These are phyloP conservation scores for Auriscalpium orientale DNA, from an alignment of 768 basidiomycete genomes.

Conservation along the genomic window DNA sequence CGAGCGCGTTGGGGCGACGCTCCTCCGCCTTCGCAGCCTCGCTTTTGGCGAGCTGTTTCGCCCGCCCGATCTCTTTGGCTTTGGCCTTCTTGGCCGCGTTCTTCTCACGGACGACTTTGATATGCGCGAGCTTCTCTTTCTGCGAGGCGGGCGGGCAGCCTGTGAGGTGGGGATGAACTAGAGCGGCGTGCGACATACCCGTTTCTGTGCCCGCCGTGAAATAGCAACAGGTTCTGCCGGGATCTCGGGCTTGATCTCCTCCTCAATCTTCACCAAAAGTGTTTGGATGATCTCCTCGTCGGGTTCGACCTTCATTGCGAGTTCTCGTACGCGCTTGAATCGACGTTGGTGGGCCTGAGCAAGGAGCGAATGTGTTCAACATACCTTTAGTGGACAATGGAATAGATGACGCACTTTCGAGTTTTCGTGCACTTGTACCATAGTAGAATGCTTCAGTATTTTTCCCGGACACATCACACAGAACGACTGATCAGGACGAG, in stretches of 20 bases:
- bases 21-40: neutral
- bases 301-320: conserved; percentile 33
- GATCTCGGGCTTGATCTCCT: neutral
- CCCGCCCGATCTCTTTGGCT: conserved; percentile 28
- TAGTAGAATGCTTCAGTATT: conserved; percentile 49
- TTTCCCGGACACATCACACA: conserved; percentile 72
- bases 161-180: neutral
- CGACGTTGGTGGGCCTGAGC: conserved; percentile 59
- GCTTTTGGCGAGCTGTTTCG: conserved; percentile 7
- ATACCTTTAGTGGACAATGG: conserved; percentile 1
- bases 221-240: conserved; percentile 6
- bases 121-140: conserved; percentile 38
- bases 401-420: conserved; percentile 51
- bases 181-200: conserved; percentile 34
- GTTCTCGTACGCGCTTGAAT: conserved; percentile 39
- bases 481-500: conserved; percentile 44
- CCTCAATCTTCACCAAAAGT: conserved; percentile 18
- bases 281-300: conserved; percentile 41
- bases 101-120: conserved; percentile 42
- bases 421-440: conserved; percentile 48
- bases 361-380: neutral
- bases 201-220: conserved; percentile 59
- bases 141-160: conserved; percentile 16
- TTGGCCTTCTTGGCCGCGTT: conserved; percentile 33
- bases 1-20: no score